A percentile compares a stretch with the other conserved stretches of the same genome.
phyloP scores from a whole-genome alignment of 306 rosid genomes.

The Pachyrhizus erosus region DNA sequence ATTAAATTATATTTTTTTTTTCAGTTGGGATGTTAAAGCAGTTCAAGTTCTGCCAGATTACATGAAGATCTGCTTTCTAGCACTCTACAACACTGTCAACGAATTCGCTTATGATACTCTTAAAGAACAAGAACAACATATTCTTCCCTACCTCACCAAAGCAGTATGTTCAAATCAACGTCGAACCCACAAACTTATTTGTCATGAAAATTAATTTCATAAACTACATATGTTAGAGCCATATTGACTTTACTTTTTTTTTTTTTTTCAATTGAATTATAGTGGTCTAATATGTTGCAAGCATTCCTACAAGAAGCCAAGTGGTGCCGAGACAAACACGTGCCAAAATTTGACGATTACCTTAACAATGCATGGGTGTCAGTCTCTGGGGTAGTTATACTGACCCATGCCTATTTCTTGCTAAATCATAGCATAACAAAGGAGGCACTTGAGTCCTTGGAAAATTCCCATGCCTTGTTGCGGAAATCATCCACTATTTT shows the following conservation, averaged over 20 bases:
- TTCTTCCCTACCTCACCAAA: conserved; percentile 58
- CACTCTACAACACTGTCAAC: conserved; percentile 68
- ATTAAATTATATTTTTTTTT: not conserved
- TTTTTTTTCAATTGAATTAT: not conserved
- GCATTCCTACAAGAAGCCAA: conserved; percentile 62
- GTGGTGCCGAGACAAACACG: conserved; percentile 47
- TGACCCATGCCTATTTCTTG: conserved; percentile 54
- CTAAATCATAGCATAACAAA: conserved; percentile 45
- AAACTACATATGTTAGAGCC: not conserved
- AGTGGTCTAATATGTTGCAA: conserved; percentile 69
- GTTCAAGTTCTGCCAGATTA: conserved; percentile 51
- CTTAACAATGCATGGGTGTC: conserved; percentile 62
- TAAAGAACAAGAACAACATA: conserved; percentile 47
- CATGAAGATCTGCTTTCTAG: conserved; percentile 67
- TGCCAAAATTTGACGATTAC: conserved; percentile 55
- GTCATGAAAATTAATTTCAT: not conserved
- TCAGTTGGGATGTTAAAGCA: conserved; percentile 67
- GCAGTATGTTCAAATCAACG: conserved; percentile 38
- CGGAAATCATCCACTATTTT: conserved; percentile 53
- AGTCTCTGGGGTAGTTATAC: conserved; percentile 43
- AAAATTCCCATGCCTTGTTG: conserved; percentile 43
- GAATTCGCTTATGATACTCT: conserved; percentile 55
- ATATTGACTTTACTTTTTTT: not conserved
- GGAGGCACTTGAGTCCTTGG: conserved; percentile 45
- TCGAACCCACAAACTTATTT: too few species aligned